Conservation (phyloP, 768 basidiomycete genomes). For the Trametes sanguinea region DNA sequence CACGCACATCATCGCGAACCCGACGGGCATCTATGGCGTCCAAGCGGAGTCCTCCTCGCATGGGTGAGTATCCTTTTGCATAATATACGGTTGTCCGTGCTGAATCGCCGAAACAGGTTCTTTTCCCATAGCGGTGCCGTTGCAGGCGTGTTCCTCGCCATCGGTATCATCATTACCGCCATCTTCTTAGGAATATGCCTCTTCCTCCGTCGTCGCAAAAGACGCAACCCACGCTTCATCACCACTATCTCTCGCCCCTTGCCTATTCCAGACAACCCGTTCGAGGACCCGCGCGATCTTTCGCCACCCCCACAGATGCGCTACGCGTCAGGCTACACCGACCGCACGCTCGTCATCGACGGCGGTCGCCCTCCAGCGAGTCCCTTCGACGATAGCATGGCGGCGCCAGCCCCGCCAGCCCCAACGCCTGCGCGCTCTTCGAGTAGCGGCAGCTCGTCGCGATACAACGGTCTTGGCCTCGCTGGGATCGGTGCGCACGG, state of each 20-base stretch:
- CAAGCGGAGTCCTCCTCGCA: constrained; percentile 4
- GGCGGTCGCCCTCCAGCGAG: constrained; percentile 1
- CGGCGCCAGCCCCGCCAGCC: background rate
- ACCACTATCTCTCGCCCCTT: constrained; percentile 27
- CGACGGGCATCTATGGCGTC: constrained; percentile 37
- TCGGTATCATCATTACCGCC: constrained; percentile 56
- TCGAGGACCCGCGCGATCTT: constrained; percentile 35
- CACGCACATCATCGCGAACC: constrained; percentile 58
- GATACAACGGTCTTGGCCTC: constrained; percentile 9
- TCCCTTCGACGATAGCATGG: constrained; percentile 15
- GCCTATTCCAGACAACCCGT: constrained; percentile 36
- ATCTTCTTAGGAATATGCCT: constrained; percentile 44
- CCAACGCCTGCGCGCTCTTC: background rate
- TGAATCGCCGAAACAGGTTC: constrained; percentile 45
- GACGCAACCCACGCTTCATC: constrained; percentile 24
- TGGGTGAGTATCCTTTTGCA: constrained; percentile 22
- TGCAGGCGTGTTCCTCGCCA: constrained; percentile 70
- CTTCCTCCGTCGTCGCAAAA: constrained; percentile 44
- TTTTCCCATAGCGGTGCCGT: constrained; percentile 69
- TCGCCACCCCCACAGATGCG: constrained; percentile 25
- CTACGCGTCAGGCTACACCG: constrained; percentile 15
- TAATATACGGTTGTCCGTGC: background rate
- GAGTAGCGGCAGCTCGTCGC: background rate
- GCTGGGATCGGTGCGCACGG: constrained; percentile 15
- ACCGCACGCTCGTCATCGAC: constrained; percentile 15